These are phyloP conservation scores for Poa annua DNA, from an alignment of 176 grass and related monocot species.

Conservation along the genomic window DNA sequence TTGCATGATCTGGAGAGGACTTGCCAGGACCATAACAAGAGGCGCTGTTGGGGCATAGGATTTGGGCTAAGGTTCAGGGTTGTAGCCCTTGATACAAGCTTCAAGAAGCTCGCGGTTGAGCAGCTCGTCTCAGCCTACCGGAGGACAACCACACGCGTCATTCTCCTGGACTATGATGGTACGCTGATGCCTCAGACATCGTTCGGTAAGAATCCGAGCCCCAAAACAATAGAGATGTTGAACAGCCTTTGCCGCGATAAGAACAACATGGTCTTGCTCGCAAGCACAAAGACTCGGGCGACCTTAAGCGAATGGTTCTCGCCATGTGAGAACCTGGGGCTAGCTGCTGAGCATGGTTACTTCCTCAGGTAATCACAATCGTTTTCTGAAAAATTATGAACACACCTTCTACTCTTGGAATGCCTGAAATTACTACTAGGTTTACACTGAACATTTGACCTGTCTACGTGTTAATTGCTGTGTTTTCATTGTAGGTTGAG, in stretches of 20 bases:
- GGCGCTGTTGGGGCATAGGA: constrained; percentile 90
- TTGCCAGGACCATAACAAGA: constrained; percentile 73
- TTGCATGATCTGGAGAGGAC: constrained; percentile 83
- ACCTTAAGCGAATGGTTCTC: constrained; percentile 71
- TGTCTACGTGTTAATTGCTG: background rate
- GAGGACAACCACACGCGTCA: constrained; percentile 52
- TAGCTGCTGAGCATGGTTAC: constrained; percentile 86
- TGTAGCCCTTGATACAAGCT: constrained; percentile 87
- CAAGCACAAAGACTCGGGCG: constrained; percentile 67
- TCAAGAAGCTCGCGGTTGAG: constrained; percentile 86
- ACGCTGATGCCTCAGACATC: constrained; percentile 86
- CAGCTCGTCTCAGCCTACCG: constrained; percentile 80
- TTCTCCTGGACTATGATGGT: constrained; percentile 91
- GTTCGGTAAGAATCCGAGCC: constrained; percentile 68
- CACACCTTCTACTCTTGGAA: background rate
- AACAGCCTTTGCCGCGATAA: constrained; percentile 72
- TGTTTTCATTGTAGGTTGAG: constrained; percentile 50
- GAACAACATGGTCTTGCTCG: constrained; percentile 80
- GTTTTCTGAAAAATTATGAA: background rate
- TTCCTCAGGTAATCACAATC: constrained; percentile 66
- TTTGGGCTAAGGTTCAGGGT: constrained; percentile 87
- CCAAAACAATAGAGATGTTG: constrained; percentile 63
- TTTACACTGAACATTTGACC: background rate
- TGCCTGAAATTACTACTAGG: background rate
- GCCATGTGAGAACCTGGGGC: constrained; percentile 71